Evolutionary conservation across 2,329 filamentous ascomycete species (phyloP).

Genomic region (Aaosphaeria pasadenensis): DNA sequence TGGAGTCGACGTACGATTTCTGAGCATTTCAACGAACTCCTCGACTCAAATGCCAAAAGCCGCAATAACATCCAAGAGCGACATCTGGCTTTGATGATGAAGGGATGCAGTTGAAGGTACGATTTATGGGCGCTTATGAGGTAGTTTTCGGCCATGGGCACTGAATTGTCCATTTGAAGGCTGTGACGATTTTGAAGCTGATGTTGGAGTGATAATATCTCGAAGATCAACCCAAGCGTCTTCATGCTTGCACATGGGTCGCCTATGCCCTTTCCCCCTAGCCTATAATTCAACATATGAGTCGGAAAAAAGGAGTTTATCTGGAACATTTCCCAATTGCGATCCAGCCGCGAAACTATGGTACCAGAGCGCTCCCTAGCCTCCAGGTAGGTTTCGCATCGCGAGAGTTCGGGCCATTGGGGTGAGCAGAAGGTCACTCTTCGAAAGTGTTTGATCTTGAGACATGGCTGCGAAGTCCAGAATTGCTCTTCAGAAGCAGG

Average conservation of each 20-base stretch:
- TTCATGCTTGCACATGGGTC: too few species aligned
- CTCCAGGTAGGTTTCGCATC: not conserved
- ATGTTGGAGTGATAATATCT: too few species aligned
- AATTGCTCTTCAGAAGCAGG: not conserved
- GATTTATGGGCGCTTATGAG: not conserved
- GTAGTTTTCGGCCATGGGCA: not conserved
- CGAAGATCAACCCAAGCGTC: too few species aligned
- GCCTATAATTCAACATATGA: too few species aligned
- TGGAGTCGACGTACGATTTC: too few species aligned
- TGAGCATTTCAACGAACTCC: not conserved
- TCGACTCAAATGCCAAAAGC: not conserved
- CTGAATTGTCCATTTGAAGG: too few species aligned
- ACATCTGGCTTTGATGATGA: not conserved
- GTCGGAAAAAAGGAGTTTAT: too few species aligned
- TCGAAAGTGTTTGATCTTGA: not conserved
- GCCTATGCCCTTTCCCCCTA: too few species aligned
- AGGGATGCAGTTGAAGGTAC: not conserved
- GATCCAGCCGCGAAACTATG: too few species aligned
- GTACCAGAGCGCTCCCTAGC: not conserved
- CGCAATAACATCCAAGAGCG: not conserved
- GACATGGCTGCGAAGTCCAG: not conserved
- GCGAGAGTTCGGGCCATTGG: not conserved
- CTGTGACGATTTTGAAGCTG: too few species aligned
- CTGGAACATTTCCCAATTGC: too few species aligned
- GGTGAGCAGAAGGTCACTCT: not conserved